Evolutionary conservation across 2,329 filamentous ascomycete species (phyloP).

Genomic region (Fusarium sp.): DNA sequence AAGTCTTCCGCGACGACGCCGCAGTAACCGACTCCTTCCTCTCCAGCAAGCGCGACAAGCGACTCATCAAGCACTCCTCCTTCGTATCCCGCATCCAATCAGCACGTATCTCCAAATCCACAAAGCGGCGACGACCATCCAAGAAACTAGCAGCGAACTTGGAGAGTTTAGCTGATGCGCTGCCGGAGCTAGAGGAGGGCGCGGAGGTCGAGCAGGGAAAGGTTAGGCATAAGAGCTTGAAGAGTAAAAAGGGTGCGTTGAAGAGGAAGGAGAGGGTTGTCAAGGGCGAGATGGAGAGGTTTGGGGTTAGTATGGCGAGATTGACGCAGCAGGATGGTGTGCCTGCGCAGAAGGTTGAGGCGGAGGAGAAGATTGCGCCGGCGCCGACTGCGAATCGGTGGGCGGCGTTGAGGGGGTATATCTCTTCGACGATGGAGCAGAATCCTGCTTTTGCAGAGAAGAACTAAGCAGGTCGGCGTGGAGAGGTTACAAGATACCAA

Average conservation of each 20-base stretch:
- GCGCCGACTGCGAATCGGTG: slow-evolving; percentile 69
- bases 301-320: slow-evolving; percentile 83
- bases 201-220: slow-evolving; percentile 63
- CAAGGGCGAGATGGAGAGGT: slow-evolving; percentile 81
- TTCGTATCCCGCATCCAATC: slow-evolving; percentile 83
- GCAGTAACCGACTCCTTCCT: slow-evolving; percentile 67
- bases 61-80: slow-evolving; percentile 79
- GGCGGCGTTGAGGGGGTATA: slow-evolving; percentile 84
- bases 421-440: slow-evolving; percentile 88
- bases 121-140: slow-evolving; percentile 63
- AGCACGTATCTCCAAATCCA: slow-evolving; percentile 35
- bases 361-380: slow-evolving; percentile 24
- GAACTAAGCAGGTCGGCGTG: slow-evolving; percentile 12
- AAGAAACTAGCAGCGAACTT: slow-evolving; percentile 84
- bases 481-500: slow-evolving; percentile 1
- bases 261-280: slow-evolving; percentile 86
- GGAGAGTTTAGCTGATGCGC: slow-evolving; percentile 79
- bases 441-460: slow-evolving; percentile 74
- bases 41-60: slow-evolving; percentile 84
- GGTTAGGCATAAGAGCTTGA: slow-evolving; percentile 78
- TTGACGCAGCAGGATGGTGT: slow-evolving; percentile 57
- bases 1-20: slow-evolving; percentile 61
- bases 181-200: slow-evolving; percentile 70
- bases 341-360: slow-evolving; percentile 13
- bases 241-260: slow-evolving; percentile 78